phyloP scores from a whole-genome alignment of 345 rosid species.

The Rhodamnia rubescens region DNA sequence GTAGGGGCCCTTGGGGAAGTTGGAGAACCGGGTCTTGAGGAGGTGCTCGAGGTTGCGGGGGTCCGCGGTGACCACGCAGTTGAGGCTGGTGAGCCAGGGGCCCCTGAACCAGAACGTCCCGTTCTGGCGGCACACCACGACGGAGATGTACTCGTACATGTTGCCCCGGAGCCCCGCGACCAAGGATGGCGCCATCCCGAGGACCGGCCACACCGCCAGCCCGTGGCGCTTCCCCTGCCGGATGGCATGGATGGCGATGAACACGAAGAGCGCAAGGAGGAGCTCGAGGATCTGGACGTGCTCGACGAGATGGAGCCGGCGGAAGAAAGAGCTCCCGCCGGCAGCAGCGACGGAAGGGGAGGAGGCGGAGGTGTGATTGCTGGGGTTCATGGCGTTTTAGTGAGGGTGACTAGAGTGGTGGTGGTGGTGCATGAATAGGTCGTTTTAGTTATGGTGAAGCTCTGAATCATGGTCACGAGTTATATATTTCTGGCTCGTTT shows the following conservation, averaged over 20 bases:
- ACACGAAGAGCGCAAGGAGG: conserved; percentile 37
- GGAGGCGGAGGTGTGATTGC: conserved; percentile 20
- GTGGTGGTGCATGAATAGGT: not conserved
- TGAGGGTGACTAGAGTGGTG: not conserved
- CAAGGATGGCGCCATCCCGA: conserved; percentile 91
- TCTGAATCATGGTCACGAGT: not conserved
- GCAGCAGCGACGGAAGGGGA: not conserved
- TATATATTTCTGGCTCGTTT: not conserved
- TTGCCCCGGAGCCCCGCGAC: conserved; percentile 25
- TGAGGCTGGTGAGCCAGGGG: conserved; percentile 71
- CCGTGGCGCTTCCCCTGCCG: conserved; percentile 41
- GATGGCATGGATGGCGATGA: conserved; percentile 33
- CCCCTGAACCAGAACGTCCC: conserved; percentile 79
- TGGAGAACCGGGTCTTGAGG: conserved; percentile 71
- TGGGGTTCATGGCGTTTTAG: conserved; percentile 31
- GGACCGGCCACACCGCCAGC: conserved; percentile 71
- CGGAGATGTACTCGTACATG: conserved; percentile 70
- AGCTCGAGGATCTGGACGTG: conserved; percentile 43
- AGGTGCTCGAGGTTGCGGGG: conserved; percentile 85
- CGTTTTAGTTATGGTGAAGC: not conserved
- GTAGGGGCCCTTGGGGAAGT: conserved; percentile 77
- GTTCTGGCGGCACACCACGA: conserved; percentile 38
- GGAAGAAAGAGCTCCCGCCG: not conserved
- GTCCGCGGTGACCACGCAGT: conserved; percentile 67
- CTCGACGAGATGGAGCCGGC: conserved; percentile 24